phyloP scores from a whole-genome alignment of 1,139 yeast species.

The Entelexis paramagnoliae region DNA sequence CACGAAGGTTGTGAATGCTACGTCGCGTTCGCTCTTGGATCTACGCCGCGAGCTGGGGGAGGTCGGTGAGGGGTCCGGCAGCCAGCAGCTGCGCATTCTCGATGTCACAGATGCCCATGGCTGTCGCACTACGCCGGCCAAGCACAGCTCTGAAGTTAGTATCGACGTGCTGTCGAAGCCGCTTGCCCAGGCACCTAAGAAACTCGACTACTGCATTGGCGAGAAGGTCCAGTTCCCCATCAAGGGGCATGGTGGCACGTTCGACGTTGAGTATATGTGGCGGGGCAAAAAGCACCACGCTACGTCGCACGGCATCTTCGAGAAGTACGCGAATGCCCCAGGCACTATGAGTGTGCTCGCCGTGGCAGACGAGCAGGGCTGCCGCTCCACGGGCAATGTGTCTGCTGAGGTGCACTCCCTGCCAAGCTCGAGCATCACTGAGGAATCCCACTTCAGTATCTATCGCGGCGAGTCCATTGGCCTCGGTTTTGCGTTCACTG shows the following conservation, averaged over 20 bases:
- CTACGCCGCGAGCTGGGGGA: conserved; percentile 35
- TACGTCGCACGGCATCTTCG: conserved; percentile 41
- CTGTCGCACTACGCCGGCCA: conserved; percentile 1
- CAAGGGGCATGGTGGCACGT: conserved; percentile 79
- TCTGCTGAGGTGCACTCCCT: conserved; percentile 51
- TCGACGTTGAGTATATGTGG: conserved; percentile 61
- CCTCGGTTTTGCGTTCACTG: conserved; percentile 44
- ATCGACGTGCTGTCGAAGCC: conserved; percentile 14
- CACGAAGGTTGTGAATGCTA: background rate
- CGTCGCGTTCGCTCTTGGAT: conserved; percentile 29
- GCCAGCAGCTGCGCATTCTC: conserved; percentile 31
- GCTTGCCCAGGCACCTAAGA: background rate
- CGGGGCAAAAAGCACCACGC: conserved; percentile 54
- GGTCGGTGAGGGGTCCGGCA: conserved; percentile 38
- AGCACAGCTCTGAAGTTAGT: background rate
- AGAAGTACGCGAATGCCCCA: conserved; percentile 69
- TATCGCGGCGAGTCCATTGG: conserved; percentile 64
- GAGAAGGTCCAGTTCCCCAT: conserved; percentile 71
- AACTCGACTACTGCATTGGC: conserved; percentile 59
- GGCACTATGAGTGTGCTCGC: conserved; percentile 64
- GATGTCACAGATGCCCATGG: conserved; percentile 31
- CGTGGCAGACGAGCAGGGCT: conserved; percentile 64
- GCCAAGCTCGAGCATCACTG: conserved; percentile 83
- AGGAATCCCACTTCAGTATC: conserved; percentile 69
- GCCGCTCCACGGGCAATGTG: conserved; percentile 48